These are phyloP conservation scores for Calocybe cyanea DNA, from an alignment of 768 basidiomycete species.

Conservation along the genomic window DNA sequence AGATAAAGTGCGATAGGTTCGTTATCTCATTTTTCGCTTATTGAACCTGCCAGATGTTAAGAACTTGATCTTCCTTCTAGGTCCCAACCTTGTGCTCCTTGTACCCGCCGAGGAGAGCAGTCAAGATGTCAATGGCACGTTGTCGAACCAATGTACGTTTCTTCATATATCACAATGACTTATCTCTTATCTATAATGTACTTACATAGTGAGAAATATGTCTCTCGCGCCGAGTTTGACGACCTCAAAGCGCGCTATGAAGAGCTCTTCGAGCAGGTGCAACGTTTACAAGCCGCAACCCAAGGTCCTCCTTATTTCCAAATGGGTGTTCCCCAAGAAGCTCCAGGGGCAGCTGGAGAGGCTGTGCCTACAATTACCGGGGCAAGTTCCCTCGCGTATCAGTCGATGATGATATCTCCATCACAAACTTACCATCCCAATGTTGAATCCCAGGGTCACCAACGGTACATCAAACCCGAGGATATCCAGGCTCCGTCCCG, in stretches of 20 bases:
- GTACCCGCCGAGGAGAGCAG: slow-evolving; percentile 75
- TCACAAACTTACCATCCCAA: slow-evolving; percentile 26
- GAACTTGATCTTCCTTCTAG: slow-evolving; percentile 30
- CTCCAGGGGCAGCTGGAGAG: slow-evolving; percentile 28
- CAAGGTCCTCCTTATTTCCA: slow-evolving; percentile 27
- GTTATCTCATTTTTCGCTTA: slow-evolving; percentile 19
- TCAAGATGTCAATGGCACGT: slow-evolving; percentile 81
- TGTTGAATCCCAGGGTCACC: slow-evolving; percentile 20
- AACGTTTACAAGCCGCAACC: slow-evolving; percentile 35
- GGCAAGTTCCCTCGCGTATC: slow-evolving; percentile 26
- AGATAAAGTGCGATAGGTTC: slow-evolving; percentile 86
- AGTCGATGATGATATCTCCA: slow-evolving; percentile 29
- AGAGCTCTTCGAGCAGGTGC: slow-evolving; percentile 53
- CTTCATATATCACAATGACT: slow-evolving; percentile 13
- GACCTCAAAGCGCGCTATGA: slow-evolving; percentile 66
- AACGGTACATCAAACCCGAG: slow-evolving; percentile 25
- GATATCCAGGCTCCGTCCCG: slow-evolving; percentile 19
- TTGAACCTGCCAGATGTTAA: slow-evolving; percentile 19
- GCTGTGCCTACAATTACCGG: slow-evolving; percentile 26
- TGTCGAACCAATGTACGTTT: slow-evolving; percentile 73
- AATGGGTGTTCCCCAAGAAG: slow-evolving; percentile 24
- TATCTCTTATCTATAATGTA: slow-evolving; percentile 6
- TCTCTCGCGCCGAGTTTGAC: slow-evolving; percentile 73
- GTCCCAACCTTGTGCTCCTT: slow-evolving; percentile 78
- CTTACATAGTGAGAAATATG: slow-evolving; percentile 67